These are phyloP conservation scores for Mucor lusitanicus DNA, from an alignment of 371 early-diverging fungal species.

Conservation along the genomic window DNA sequence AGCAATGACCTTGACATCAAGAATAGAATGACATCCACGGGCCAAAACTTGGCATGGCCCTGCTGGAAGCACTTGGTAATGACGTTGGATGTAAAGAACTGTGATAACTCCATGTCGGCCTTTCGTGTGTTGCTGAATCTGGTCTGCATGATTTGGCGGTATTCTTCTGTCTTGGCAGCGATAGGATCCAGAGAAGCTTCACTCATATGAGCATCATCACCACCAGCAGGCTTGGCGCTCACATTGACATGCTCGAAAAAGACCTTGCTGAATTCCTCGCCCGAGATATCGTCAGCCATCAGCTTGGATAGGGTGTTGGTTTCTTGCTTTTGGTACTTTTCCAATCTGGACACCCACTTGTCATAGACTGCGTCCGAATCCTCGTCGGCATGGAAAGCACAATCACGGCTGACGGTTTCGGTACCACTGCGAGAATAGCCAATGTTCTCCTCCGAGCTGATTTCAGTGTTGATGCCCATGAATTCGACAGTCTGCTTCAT, in stretches of 20 bases:
- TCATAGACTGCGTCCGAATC: slow-evolving; percentile 21
- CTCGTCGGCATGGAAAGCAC: slow-evolving; percentile 7
- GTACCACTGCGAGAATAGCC: slow-evolving; percentile 42
- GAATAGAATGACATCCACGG: slow-evolving; percentile 52
- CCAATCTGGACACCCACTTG: slow-evolving; percentile 30
- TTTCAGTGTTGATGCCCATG: slow-evolving; percentile 36
- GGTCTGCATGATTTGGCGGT: slow-evolving; percentile 10
- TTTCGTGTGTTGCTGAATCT: slow-evolving; percentile 16
- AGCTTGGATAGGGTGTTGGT: slow-evolving; percentile 17
- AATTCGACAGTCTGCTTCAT: slow-evolving; percentile 59
- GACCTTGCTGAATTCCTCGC: slow-evolving; percentile 29
- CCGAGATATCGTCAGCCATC: slow-evolving; percentile 15
- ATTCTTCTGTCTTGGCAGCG: slow-evolving; percentile 15
- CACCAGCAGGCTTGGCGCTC: background rate
- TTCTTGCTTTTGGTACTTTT: slow-evolving; percentile 34
- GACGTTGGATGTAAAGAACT: slow-evolving; percentile 48
- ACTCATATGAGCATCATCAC: slow-evolving; percentile 9
- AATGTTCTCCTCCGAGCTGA: slow-evolving; percentile 20
- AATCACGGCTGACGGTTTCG: slow-evolving; percentile 19
- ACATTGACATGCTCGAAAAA: slow-evolving; percentile 32
- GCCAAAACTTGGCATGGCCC: slow-evolving; percentile 54
- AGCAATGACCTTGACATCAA: slow-evolving; percentile 51
- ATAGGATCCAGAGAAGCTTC: slow-evolving; percentile 14
- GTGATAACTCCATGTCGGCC: slow-evolving; percentile 42
- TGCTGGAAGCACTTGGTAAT: slow-evolving; percentile 44